A percentile compares a stretch with the other conserved stretches of the same genome.
phyloP scores from a whole-genome alignment of 192 early-diverging fungal species.

The Coemansia furcata region DNA sequence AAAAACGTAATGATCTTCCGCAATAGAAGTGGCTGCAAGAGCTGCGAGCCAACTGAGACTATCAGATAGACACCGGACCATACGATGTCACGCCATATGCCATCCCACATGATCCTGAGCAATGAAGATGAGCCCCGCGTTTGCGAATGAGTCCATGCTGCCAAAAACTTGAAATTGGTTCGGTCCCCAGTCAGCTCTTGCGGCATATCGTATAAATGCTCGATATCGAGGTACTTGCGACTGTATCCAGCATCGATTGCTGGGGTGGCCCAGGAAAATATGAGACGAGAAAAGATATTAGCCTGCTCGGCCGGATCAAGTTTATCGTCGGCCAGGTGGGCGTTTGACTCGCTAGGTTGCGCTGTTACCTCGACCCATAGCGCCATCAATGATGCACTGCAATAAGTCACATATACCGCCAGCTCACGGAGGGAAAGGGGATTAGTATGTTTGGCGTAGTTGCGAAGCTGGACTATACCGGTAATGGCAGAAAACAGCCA shows the following conservation, averaged over 20 bases:
- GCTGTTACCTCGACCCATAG: neutral
- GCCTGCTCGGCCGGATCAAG: neutral
- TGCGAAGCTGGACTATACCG: neutral
- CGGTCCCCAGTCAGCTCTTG: constrained; percentile 1
- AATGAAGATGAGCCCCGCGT: constrained; percentile 18
- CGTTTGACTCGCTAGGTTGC: neutral
- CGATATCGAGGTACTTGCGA: constrained; percentile 55
- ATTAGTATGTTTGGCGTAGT: neutral
- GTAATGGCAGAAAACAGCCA: constrained; percentile 11
- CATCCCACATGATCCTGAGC: constrained; percentile 3
- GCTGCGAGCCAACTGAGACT: constrained; percentile 12
- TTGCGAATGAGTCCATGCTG: constrained; percentile 3
- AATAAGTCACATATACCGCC: neutral
- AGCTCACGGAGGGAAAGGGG: neutral
- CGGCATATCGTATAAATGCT: constrained; percentile 13
- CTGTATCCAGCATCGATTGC: constrained; percentile 76
- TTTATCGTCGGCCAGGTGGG: neutral
- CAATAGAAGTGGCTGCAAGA: constrained; percentile 26
- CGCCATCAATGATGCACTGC: neutral
- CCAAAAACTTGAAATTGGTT: constrained; percentile 12
- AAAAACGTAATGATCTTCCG: constrained; percentile 23
- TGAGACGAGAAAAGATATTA: constrained; percentile 40
- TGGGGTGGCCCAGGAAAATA: constrained; percentile 84
- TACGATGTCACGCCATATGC: constrained; percentile 1
- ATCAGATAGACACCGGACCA: constrained; percentile 15